Base-by-base conservation (phyloP, 805 yeast genomes). In the Grigorovia humatica region DNA sequence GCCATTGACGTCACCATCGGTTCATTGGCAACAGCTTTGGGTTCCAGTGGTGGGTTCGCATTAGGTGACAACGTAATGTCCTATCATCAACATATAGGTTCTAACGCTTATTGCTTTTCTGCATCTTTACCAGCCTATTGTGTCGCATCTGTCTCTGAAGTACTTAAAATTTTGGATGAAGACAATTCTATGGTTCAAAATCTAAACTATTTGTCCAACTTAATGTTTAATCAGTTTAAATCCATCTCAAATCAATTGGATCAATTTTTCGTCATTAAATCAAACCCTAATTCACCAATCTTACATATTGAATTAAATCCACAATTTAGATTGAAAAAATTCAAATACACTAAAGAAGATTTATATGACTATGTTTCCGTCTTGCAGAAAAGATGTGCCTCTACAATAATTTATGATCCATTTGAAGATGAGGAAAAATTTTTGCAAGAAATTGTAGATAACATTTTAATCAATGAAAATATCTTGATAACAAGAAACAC, bases 101-200 rank as follows among this genome's bases (percentile, higher is more conserved):
- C 96, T 13, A 75, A 76, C 57, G 96, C 96, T 2, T 93, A 88
- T 65, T 93, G 93, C 54, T 93, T 88, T 67, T 85, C 95, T 61
- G 99, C 99, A 8, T 79, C 96, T 1, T 78, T 91, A 65, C 98
- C 99, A 12, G 95, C 97, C 23, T 91, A 85, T 68, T 78, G 88
- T 44, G 95, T 96, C 1, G 76, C 73, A 52, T 81, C 82, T 2
- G 78, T 78, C 1, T 77, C 86, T 1, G 73, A 73, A 50, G 77
- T 79, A 0, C 71, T 88, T 43, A 62, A 71, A 15, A 66, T 80
- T 43, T 71, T 88, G 55, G 75, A 73, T 43, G 57, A 69, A 27
- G 62, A 67, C 41, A 75, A 73, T 35, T 58, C 70, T 2, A 47
- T 65, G 1, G 60, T 74, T 4, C 32, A 51, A 4, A 57, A 59